A percentile compares a stretch with the other conserved stretches of the same genome.
Evolutionary conservation across 495 filamentous ascomycete species (phyloP).

Genomic region (Penicillium salamii): DNA sequence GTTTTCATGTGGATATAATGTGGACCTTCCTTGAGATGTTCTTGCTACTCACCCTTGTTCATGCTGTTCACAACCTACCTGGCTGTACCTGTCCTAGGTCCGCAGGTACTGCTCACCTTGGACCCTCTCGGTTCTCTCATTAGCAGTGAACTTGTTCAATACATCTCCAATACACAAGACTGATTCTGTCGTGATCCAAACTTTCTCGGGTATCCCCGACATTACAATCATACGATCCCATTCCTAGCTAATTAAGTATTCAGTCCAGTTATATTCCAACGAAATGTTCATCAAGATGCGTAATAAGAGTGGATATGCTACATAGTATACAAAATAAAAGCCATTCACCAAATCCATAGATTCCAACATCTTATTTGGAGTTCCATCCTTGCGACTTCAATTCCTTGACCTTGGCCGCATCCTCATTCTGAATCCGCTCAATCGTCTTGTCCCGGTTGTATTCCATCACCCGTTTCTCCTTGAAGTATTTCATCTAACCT

Average conservation of each 20-base stretch:
- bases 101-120: too few species aligned
- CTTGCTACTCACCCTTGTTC: not conserved
- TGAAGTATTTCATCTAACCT: conserved; percentile 90
- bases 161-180: too few species aligned
- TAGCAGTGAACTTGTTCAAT: too few species aligned
- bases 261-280: too few species aligned
- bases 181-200: not conserved
- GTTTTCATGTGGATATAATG: conserved; percentile 17
- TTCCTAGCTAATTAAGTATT: too few species aligned
- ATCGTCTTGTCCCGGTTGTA: conserved; percentile 77
- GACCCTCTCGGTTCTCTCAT: too few species aligned
- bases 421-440: conserved; percentile 74
- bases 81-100: not conserved
- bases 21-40: not conserved
- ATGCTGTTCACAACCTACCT: not conserved
- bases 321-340: conserved; percentile 25
- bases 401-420: conserved; percentile 56
- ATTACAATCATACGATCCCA: too few species aligned
- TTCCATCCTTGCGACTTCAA: conserved; percentile 47
- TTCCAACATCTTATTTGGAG: conserved; percentile 13
- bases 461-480: conserved; percentile 90
- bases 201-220: too few species aligned
- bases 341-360: not conserved
- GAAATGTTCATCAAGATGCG: conserved; percentile 15
- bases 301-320: conserved; percentile 29